Conservation (phyloP, 2,329 filamentous ascomycete genomes). For the Colletotrichum liriopes region DNA sequence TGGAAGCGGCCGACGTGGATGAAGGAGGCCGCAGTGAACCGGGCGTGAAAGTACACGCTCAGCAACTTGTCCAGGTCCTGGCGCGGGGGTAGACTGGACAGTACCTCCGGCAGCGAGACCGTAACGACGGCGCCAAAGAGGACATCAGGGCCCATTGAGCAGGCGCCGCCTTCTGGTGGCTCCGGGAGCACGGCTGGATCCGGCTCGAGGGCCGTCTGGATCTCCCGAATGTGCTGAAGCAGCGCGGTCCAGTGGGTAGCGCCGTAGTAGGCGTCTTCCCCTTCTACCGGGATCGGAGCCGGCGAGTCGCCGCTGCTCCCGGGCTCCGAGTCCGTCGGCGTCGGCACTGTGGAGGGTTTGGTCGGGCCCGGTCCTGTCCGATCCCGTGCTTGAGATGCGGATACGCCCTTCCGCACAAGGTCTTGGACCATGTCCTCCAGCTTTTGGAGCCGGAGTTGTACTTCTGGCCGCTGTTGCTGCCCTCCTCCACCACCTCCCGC, state of each 20-base stretch:
- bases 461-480: slow-evolving; percentile 51
- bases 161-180: slow-evolving; percentile 35
- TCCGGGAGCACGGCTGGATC: slow-evolving; percentile 11
- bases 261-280: slow-evolving; percentile 51
- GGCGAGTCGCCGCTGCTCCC: background rate
- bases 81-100: slow-evolving; percentile 54
- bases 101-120: slow-evolving; percentile 52
- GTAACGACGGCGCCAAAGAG: slow-evolving; percentile 50
- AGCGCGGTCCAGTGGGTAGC: slow-evolving; percentile 60
- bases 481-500: background rate
- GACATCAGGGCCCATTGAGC: slow-evolving; percentile 51
- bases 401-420: slow-evolving; percentile 46
- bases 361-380: background rate
- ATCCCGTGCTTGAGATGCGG: slow-evolving; percentile 8
- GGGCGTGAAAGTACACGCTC: slow-evolving; percentile 56
- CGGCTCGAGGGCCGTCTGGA: slow-evolving; percentile 54
- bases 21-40: slow-evolving; percentile 56
- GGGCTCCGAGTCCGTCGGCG: slow-evolving; percentile 31
- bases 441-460: slow-evolving; percentile 57
- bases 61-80: slow-evolving; percentile 56
- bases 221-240: slow-evolving; percentile 60
- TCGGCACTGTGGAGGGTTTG: slow-evolving; percentile 1
- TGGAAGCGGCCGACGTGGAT: slow-evolving; percentile 63
- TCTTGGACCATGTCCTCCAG: slow-evolving; percentile 60
- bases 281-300: slow-evolving; percentile 3